A percentile compares a stretch with the other conserved stretches of the same genome.
These are phyloP conservation scores for Entoloma clypeatum DNA, from an alignment of 1,284 basidiomycete species.

Conservation along the genomic window DNA sequence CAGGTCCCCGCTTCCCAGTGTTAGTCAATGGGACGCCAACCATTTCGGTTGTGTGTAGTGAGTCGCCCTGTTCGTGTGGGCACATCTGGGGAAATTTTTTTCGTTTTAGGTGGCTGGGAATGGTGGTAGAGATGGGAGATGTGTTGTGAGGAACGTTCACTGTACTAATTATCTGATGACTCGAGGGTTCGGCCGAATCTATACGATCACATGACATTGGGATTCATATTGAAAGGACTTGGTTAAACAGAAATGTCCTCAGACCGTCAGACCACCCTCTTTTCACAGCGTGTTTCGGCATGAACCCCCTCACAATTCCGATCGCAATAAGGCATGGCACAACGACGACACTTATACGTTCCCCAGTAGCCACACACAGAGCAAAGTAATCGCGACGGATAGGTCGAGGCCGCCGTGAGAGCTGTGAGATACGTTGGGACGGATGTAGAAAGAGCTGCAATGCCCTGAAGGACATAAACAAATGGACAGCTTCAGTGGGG, in stretches of 20 bases:
- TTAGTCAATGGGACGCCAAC: slow-evolving; percentile 60
- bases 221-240: no score
- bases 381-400: slow-evolving; percentile 38
- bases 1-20: slow-evolving; percentile 42
- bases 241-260: no score
- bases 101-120: slow-evolving; percentile 9
- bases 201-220: no score
- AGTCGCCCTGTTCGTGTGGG: slow-evolving; percentile 56
- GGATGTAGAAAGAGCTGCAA: slow-evolving; percentile 48
- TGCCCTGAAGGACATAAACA: slow-evolving; percentile 42
- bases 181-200: no score
- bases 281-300: slow-evolving; percentile 41
- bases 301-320: slow-evolving; percentile 39
- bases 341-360: slow-evolving; percentile 38
- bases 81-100: slow-evolving; percentile 51
- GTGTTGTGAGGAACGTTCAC: slow-evolving; percentile 6
- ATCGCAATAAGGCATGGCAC: slow-evolving; percentile 41
- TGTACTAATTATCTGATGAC: slow-evolving; percentile 11
- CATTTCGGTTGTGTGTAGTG: slow-evolving; percentile 55
- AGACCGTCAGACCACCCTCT: slow-evolving; percentile 28
- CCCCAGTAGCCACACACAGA: slow-evolving; percentile 42
- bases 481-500: slow-evolving; percentile 2
- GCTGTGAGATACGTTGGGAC: slow-evolving; percentile 41
- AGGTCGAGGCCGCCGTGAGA: slow-evolving; percentile 29
- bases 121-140: slow-evolving; percentile 8